Conservation (phyloP, 73 alveolate species). For the Vitrella brassicaformis region DNA sequence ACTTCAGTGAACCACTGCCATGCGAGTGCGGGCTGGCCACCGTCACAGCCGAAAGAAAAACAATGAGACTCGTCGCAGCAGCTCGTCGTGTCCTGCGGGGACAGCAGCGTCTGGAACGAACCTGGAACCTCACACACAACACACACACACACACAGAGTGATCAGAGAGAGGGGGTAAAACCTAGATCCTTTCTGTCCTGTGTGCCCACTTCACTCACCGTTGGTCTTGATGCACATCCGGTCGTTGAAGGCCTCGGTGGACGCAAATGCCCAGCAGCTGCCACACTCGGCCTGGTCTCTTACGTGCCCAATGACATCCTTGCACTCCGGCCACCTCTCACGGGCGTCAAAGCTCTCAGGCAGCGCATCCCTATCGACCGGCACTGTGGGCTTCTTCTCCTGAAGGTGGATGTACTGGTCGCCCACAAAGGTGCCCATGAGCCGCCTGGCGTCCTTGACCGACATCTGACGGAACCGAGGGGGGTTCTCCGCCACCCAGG, state of each 20-base stretch:
- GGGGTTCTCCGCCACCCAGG: too few relatives aligned
- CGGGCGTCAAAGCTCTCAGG: constrained; percentile 32
- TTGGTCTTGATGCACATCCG: constrained; percentile 39
- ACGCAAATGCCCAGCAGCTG: constrained; percentile 62
- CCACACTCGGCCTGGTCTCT: constrained; percentile 53
- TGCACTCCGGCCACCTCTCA: constrained; percentile 18
- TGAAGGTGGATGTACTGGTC: not conserved
- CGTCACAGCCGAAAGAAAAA: constrained; percentile 41
- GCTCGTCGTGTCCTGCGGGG: constrained; percentile 27
- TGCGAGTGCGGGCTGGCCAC: constrained; percentile 33
- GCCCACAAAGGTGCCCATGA: not conserved
- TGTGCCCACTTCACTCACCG: too few relatives aligned
- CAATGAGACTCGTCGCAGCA: constrained; percentile 27
- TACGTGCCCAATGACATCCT: constrained; percentile 6
- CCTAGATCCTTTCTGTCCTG: too few relatives aligned
- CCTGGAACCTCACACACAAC: too few relatives aligned
- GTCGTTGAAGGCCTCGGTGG: constrained; percentile 51
- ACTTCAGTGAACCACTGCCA: constrained; percentile 3
- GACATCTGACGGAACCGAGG: not conserved
- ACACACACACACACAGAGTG: too few relatives aligned
- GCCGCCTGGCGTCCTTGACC: not conserved
- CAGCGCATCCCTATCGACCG: not conserved
- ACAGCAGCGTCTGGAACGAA: constrained; percentile 24
- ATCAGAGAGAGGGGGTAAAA: too few relatives aligned
- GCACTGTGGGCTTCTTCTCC: not conserved